A percentile compares a stretch with the other conserved stretches of the same genome.
Conservation (phyloP, 2,329 filamentous ascomycete genomes). For the Fusarium denticulatum region DNA sequence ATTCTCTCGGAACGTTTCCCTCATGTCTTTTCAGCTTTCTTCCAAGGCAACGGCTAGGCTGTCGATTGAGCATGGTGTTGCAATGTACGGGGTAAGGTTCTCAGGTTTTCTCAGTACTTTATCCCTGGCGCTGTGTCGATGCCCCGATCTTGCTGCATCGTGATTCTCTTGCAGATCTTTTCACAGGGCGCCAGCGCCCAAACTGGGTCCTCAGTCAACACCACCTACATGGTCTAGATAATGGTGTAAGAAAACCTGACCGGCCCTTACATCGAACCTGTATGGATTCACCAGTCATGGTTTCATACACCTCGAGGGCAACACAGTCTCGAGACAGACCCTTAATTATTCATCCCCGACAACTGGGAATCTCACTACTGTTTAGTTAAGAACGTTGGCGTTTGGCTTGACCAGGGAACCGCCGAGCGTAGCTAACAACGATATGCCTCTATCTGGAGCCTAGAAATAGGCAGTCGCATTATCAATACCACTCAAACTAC, state of each 20-base stretch:
- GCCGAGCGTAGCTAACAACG: background rate
- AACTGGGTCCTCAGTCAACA: background rate
- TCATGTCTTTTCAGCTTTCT: conserved; percentile 4
- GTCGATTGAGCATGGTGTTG: background rate
- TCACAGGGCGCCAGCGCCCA: background rate
- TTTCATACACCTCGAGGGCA: background rate
- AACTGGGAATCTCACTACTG: conserved; percentile 19
- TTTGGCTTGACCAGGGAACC: conserved; percentile 13
- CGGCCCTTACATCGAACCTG: background rate
- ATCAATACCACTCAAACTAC: background rate
- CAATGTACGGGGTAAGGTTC: background rate
- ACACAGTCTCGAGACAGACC: conserved; percentile 12
- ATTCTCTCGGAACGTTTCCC: conserved; percentile 6
- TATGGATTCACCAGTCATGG: background rate
- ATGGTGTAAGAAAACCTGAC: background rate
- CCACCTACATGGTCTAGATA: background rate
- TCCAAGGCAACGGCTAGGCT: background rate
- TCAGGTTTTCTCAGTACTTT: background rate
- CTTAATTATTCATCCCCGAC: conserved; percentile 24
- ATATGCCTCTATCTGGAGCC: background rate
- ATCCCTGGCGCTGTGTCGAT: background rate
- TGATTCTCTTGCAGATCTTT: conserved; percentile 8
- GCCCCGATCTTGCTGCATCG: background rate
- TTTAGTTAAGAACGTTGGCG: background rate
- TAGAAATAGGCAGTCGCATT: background rate